Evolutionary conservation across 352 stramenopile species (phyloP), one percentile per base, ranked within the genome.

Genomic region (Globisporangium splendens): DNA sequence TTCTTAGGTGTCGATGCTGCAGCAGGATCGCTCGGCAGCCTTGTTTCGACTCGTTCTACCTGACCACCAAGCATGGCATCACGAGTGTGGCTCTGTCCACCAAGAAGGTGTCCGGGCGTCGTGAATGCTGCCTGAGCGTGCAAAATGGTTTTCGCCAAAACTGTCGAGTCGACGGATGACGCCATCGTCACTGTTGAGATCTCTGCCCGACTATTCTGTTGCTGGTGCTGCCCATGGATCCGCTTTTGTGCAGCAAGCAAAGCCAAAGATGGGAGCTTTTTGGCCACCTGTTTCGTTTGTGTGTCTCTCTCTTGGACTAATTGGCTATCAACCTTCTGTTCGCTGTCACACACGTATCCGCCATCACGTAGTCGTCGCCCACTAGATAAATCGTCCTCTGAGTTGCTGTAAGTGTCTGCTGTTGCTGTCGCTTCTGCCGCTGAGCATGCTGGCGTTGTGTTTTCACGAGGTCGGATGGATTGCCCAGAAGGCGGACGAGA

Each of bases 121-220:
- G 59, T 61, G 53, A 67, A 70, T 8, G 60, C 54, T 14, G 39
- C 70, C 52, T 74, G 64, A 2, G 64, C 52, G 46, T 62, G 58
- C 24, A 51, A 63, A 53, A 66, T 56, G 44, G 59, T 28, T 53
- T 50, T 68, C 14, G 53, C 63, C n/a, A 71, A 39, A 28, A 54
- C 50, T 39, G 24, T 50, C 42, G 56, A 56, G 13, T 42, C 47
- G 10, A 22, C 39, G 28, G 18, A 31, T 28, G 14, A 46, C 33
- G 50, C 50, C 11, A 55, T 28, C 4, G 50, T n/a, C 12, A 11
- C 18, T 3, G 44, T 21, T 6, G 50, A 55, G 18, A 55, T 44
- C 33, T 55, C 24, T 31, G 24, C 5, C 24, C 24, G 24, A 31
- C 24, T 31, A 5, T 31, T 31, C 5, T 31, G n/a, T n/a, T n/a